A percentile compares a stretch with the other conserved stretches of the same genome.
Evolutionary conservation across 495 filamentous ascomycete species (phyloP).

Genomic region (Neurospora sp.): DNA sequence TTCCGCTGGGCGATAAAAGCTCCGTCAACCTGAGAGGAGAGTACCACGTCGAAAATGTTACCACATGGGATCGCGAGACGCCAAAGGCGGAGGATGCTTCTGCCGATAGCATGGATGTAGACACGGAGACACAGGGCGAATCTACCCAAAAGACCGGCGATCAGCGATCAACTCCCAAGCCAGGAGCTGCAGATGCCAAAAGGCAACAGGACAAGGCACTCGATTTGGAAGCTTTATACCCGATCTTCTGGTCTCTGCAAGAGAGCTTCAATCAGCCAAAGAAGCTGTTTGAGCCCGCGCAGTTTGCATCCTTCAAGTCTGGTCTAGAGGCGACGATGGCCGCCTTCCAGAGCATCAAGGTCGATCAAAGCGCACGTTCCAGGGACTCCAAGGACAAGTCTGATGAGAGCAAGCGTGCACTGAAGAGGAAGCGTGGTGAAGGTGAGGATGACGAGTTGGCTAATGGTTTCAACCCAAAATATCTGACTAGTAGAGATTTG

Average conservation of each 20-base stretch:
- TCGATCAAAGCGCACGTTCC: slow-evolving; percentile 41
- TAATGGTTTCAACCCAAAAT: slow-evolving; percentile 89
- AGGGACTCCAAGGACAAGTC: slow-evolving; percentile 33
- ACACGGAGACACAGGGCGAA: slow-evolving; percentile 22
- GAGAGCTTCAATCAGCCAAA: slow-evolving; percentile 85
- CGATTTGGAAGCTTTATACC: slow-evolving; percentile 68
- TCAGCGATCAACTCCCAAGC: slow-evolving; percentile 35
- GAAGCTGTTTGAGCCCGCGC: slow-evolving; percentile 57
- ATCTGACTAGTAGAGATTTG: slow-evolving; percentile 85
- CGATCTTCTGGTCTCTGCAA: slow-evolving; percentile 90
- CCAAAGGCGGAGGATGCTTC: slow-evolving; percentile 36
- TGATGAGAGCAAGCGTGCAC: slow-evolving; percentile 50
- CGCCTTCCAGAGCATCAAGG: slow-evolving; percentile 69
- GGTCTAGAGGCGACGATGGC: slow-evolving; percentile 68
- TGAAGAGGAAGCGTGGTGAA: slow-evolving; percentile 62
- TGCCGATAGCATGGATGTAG: slow-evolving; percentile 55
- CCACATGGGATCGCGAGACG: slow-evolving; percentile 59
- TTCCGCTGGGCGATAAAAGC: slow-evolving; percentile 89
- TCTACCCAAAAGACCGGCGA: slow-evolving; percentile 27
- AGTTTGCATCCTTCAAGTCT: slow-evolving; percentile 67
- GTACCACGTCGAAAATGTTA: slow-evolving; percentile 93
- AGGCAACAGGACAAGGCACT: slow-evolving; percentile 28
- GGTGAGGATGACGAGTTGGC: slow-evolving; percentile 51
- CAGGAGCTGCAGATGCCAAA: slow-evolving; percentile 29
- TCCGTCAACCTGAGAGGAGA: slow-evolving; percentile 95